Evolutionary conservation across 148 eudicot genomes (phyloP).

Genomic region (Drosera capensis): DNA sequence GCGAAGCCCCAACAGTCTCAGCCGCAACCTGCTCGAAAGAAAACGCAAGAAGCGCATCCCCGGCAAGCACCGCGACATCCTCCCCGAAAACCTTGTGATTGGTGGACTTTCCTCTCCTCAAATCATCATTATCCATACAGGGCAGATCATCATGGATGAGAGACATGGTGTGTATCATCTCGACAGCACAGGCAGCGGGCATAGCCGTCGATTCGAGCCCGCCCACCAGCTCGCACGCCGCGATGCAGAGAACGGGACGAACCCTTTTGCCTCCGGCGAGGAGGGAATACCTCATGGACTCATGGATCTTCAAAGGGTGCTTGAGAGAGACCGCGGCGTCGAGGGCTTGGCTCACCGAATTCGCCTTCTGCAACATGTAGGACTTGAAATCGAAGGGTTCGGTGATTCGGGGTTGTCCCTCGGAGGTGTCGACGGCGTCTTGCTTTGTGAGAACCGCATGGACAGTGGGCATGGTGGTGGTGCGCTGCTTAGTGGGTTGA

Average conservation of each 20-base stretch:
- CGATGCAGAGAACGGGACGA: slow-evolving; percentile 54
- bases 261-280: slow-evolving; percentile 74
- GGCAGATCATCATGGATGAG: slow-evolving; percentile 62
- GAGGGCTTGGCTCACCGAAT: slow-evolving; percentile 31
- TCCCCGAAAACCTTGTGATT: slow-evolving; percentile 59
- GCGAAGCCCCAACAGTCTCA: slow-evolving; percentile 15
- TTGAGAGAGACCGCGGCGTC: slow-evolving; percentile 25
- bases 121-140: slow-evolving; percentile 66
- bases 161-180: slow-evolving; percentile 76
- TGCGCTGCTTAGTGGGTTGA: neutral
- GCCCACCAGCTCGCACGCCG: slow-evolving; percentile 65
- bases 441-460: slow-evolving; percentile 25
- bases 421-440: slow-evolving; percentile 8
- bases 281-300: slow-evolving; percentile 56
- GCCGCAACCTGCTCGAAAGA: slow-evolving; percentile 43
- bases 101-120: slow-evolving; percentile 57
- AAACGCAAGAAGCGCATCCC: slow-evolving; percentile 43
- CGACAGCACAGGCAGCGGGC: slow-evolving; percentile 61
- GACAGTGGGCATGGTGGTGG: slow-evolving; percentile 5
- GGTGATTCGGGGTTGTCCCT: slow-evolving; percentile 1
- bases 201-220: slow-evolving; percentile 33
- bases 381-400: slow-evolving; percentile 29
- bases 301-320: slow-evolving; percentile 36
- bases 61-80: slow-evolving; percentile 48
- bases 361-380: slow-evolving; percentile 33